phyloP scores from a whole-genome alignment of 2,329 filamentous ascomycete genomes.

The Scedosporium minutisporum region DNA sequence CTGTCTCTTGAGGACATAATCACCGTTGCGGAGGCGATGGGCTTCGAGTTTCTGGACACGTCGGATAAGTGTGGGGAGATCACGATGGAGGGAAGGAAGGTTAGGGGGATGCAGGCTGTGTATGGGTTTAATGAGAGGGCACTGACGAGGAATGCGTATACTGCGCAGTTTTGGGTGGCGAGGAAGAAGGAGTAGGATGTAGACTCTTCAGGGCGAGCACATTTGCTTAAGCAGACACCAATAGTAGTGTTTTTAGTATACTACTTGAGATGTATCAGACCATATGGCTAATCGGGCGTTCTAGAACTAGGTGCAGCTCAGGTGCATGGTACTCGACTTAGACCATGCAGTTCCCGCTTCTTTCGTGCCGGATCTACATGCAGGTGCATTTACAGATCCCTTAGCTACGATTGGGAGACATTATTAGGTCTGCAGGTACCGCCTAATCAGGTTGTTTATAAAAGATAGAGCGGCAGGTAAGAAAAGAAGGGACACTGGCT shows the following conservation, averaged over 20 bases:
- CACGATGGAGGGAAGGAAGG: slow-evolving; percentile 29
- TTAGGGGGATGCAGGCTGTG: slow-evolving; percentile 36
- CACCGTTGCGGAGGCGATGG: slow-evolving; percentile 34
- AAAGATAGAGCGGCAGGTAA: too few relatives aligned
- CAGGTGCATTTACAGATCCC: too few relatives aligned
- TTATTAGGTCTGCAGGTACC: not conserved
- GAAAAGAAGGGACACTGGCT: not conserved
- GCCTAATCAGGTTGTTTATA: too few relatives aligned
- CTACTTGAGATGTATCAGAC: too few relatives aligned
- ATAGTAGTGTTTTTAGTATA: not conserved
- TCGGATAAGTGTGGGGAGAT: slow-evolving; percentile 28
- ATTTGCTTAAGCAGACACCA: not conserved
- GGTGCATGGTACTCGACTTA: too few relatives aligned
- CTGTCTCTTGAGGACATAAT: slow-evolving; percentile 45
- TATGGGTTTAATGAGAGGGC: slow-evolving; percentile 43
- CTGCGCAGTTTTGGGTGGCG: slow-evolving; percentile 46
- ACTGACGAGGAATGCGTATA: slow-evolving; percentile 42
- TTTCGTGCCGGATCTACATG: too few relatives aligned
- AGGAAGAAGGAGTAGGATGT: slow-evolving; percentile 11
- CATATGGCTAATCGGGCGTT: too few relatives aligned
- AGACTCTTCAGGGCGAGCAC: not conserved
- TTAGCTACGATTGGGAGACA: not conserved
- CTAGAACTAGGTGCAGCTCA: too few relatives aligned
- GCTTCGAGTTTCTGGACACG: slow-evolving; percentile 39
- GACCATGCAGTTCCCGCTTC: too few relatives aligned